phyloP scores from a whole-genome alignment of 164 flowering plant species.

The Aristolochia contorta region DNA sequence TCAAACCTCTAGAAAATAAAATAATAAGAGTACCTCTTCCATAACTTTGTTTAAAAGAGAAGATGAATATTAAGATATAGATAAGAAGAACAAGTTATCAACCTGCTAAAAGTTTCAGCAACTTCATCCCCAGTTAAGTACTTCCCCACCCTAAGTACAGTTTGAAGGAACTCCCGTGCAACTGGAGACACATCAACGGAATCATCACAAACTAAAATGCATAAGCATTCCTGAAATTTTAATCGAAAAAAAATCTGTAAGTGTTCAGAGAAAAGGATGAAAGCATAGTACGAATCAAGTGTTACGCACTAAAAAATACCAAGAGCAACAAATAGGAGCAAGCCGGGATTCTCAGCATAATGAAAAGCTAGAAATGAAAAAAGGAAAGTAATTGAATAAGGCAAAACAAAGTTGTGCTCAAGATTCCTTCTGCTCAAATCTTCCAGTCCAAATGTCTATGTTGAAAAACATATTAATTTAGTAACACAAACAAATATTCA shows the following conservation, averaged over 20 bases:
- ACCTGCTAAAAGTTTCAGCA: constrained; percentile 70
- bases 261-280: not conserved
- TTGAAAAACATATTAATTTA: no score
- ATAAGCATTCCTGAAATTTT: constrained; percentile 67
- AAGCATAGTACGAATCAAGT: not conserved
- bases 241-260: not conserved
- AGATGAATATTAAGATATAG: no score
- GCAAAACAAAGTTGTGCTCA: no score
- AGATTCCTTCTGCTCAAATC: no score
- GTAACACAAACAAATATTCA: no score
- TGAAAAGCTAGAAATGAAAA: no score
- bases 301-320: no score
- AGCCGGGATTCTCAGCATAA: no score
- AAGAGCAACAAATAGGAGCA: no score
- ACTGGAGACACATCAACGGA: constrained; percentile 49
- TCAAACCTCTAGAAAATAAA: not conserved
- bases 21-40: constrained; percentile 2
- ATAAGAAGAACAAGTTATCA: not conserved
- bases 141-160: constrained; percentile 30
- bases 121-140: constrained; percentile 40
- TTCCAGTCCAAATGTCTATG: no score
- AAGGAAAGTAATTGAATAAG: no score
- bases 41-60: not conserved
- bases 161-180: constrained; percentile 62
- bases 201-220: constrained; percentile 76